A percentile compares a stretch with the other conserved stretches of the same genome.
Conservation (phyloP, 2,329 filamentous ascomycete species). For the Talaromyces rugulosus region DNA sequence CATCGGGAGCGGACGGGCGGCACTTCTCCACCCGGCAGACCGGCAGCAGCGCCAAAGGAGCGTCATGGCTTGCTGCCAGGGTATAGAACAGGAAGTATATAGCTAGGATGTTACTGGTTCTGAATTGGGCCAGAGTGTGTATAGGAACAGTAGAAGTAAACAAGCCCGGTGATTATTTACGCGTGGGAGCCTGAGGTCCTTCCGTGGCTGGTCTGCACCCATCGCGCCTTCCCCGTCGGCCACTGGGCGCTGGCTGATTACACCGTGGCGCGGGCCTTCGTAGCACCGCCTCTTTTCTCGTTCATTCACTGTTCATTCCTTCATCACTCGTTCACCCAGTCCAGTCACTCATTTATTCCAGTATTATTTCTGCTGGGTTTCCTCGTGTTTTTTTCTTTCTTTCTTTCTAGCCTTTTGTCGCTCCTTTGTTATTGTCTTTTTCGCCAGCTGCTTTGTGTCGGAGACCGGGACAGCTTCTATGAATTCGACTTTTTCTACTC, state of each 20-base stretch:
- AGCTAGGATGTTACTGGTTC: not conserved
- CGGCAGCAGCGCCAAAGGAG: not conserved
- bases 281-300: not conserved
- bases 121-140: not conserved
- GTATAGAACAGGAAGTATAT: not conserved
- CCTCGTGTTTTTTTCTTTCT: not conserved
- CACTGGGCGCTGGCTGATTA: not conserved
- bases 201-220: not conserved
- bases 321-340: not conserved
- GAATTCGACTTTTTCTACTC: not conserved
- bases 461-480: not conserved
- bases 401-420: not conserved
- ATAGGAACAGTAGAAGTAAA: not conserved
- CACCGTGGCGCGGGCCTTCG: not conserved
- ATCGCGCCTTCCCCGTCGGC: not conserved
- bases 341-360: not conserved
- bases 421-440: not conserved
- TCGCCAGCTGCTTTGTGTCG: not conserved
- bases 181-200: not conserved
- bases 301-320: not conserved
- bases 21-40: conserved; percentile 9
- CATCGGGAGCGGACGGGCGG: conserved; percentile 37
- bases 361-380: not conserved
- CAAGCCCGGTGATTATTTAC: not conserved
- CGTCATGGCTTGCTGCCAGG: not conserved